Evolutionary conservation across 768 basidiomycete species (phyloP).

Genomic region (Suillus tomentosus): DNA sequence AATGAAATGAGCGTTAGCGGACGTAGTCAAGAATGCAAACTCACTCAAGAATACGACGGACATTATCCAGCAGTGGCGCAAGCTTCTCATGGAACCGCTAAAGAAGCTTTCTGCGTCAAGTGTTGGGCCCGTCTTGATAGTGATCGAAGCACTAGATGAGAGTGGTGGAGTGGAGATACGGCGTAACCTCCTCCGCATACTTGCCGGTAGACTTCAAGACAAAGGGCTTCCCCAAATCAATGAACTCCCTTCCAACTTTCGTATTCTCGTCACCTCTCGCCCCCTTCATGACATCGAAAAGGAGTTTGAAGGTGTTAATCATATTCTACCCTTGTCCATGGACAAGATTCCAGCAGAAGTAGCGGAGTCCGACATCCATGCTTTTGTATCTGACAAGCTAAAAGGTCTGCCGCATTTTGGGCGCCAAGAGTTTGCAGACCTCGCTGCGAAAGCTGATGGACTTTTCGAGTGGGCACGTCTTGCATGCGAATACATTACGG

Average conservation of each 20-base stretch:
- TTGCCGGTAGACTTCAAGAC: conserved; percentile 10
- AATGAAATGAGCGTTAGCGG: conserved; percentile 3
- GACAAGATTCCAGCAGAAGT: background rate
- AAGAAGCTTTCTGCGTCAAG: conserved; percentile 4
- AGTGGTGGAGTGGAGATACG: conserved; percentile 16
- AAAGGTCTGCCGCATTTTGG: background rate
- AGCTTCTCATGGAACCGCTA: conserved; percentile 21
- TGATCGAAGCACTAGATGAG: conserved; percentile 29
- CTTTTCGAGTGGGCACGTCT: conserved; percentile 15
- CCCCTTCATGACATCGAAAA: background rate
- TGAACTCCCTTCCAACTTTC: conserved; percentile 11
- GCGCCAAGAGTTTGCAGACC: background rate
- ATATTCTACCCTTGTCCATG: background rate
- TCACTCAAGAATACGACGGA: conserved; percentile 3
- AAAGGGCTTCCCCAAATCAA: background rate
- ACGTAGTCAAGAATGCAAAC: background rate
- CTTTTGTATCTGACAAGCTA: background rate
- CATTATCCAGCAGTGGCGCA: conserved; percentile 17
- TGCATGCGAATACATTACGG: conserved; percentile 8
- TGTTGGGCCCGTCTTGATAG: conserved; percentile 25
- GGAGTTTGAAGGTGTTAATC: background rate
- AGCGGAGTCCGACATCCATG: background rate
- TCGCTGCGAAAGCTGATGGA: background rate
- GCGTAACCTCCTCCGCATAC: conserved; percentile 22
- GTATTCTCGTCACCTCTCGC: conserved; percentile 16